Percentiles rank a stretch among this genome's conserved stretches.
Evolutionary conservation across 2,329 filamentous ascomycete genomes (phyloP).

Genomic region (Penicillium decumbens): DNA sequence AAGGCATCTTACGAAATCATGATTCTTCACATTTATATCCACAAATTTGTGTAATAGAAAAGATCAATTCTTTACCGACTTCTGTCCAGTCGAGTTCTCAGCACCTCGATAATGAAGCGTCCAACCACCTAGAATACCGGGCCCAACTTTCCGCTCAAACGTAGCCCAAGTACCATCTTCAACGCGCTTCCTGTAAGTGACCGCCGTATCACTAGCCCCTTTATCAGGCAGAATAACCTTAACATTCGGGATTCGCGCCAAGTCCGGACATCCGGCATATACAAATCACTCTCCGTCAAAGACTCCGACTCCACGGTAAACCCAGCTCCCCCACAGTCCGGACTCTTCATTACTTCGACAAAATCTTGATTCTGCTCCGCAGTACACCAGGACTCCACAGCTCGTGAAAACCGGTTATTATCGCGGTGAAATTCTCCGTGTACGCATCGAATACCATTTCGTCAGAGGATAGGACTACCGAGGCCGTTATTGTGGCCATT

Average conservation of each 20-base stretch:
- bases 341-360: not conserved
- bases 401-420: slow-evolving; percentile 13
- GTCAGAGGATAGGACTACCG: slow-evolving; percentile 3
- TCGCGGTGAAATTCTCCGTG: slow-evolving; percentile 17
- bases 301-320: slow-evolving; percentile 23
- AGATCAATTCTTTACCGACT: not conserved
- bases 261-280: slow-evolving; percentile 3
- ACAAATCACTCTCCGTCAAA: slow-evolving; percentile 1
- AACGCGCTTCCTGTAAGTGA: slow-evolving; percentile 8
- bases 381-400: slow-evolving; percentile 10
- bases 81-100: not conserved
- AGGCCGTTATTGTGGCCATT: slow-evolving; percentile 44
- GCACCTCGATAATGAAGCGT: not conserved
- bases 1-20: slow-evolving; percentile 17
- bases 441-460: slow-evolving; percentile 25
- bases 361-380: not conserved
- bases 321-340: not conserved
- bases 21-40: slow-evolving; percentile 7
- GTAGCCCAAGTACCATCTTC: slow-evolving; percentile 4
- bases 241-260: slow-evolving; percentile 9
- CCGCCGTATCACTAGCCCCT: slow-evolving; percentile 5
- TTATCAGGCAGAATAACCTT: slow-evolving; percentile 10
- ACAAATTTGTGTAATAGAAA: slow-evolving; percentile 12
- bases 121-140: not conserved
- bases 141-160: slow-evolving; percentile 3